Evolutionary conservation across 1,139 yeast species (phyloP).

Genomic region (Nadsonia commutata): DNA sequence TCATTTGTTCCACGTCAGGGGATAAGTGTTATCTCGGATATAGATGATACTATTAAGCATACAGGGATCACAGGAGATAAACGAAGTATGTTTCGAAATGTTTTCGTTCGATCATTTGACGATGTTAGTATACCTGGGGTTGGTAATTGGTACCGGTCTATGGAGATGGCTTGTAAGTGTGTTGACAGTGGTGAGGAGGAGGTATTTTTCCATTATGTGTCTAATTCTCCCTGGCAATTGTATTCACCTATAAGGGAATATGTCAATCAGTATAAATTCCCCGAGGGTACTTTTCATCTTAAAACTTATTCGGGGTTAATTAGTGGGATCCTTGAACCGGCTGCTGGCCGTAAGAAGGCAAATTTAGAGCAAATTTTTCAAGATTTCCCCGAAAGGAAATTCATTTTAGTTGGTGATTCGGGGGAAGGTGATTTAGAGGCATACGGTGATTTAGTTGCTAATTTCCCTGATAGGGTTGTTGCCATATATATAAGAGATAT

Average conservation of each 20-base stretch:
- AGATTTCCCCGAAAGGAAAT: constrained; percentile 67
- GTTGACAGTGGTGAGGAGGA: constrained; percentile 16
- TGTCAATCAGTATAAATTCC: constrained; percentile 41
- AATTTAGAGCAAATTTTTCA: constrained; percentile 47
- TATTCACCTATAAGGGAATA: constrained; percentile 52
- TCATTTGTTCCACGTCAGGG: constrained; percentile 28
- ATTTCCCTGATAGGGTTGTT: constrained; percentile 45
- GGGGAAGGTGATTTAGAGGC: constrained; percentile 95
- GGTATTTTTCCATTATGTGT: constrained; percentile 72
- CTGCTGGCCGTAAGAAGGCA: constrained; percentile 61
- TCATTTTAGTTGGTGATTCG: constrained; percentile 82
- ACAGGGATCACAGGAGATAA: constrained; percentile 88
- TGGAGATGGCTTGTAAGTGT: constrained; percentile 14
- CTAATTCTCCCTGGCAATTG: constrained; percentile 90
- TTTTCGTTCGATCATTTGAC: constrained; percentile 48
- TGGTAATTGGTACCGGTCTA: constrained; percentile 47
- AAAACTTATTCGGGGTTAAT: constrained; percentile 76
- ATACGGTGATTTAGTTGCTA: constrained; percentile 52
- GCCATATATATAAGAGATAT: constrained; percentile 79
- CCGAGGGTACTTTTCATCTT: constrained; percentile 65
- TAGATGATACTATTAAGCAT: constrained; percentile 83
- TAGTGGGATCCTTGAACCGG: constrained; percentile 73
- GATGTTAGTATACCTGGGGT: constrained; percentile 64
- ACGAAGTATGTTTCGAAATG: constrained; percentile 63
- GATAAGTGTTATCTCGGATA: constrained; percentile 70